These are phyloP conservation scores for Cichorium intybus DNA, from an alignment of 140 eudicot species.

Conservation along the genomic window DNA sequence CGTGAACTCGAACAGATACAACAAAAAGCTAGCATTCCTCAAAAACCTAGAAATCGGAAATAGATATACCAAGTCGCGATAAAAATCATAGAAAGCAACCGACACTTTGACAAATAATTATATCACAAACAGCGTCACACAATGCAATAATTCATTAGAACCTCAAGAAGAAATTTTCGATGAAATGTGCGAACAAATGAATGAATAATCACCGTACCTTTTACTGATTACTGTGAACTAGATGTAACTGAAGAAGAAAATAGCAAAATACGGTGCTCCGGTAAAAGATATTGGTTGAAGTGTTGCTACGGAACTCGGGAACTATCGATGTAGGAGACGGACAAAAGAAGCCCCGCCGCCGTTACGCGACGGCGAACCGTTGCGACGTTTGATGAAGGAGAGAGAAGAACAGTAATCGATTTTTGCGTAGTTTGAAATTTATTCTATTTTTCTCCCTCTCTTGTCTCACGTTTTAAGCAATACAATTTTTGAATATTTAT, in stretches of 20 bases:
- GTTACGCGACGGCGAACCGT: constrained; percentile 68
- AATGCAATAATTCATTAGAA: background rate
- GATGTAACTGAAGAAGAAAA: constrained; percentile 9
- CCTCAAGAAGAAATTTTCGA: background rate
- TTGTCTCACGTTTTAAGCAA: constrained; percentile 1
- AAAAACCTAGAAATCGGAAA: constrained; percentile 15
- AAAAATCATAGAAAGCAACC: background rate
- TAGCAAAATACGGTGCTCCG: background rate
- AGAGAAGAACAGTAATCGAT: constrained; percentile 18
- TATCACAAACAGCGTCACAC: background rate
- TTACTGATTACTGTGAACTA: constrained; percentile 6
- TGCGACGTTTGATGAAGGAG: constrained; percentile 41
- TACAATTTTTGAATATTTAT: background rate
- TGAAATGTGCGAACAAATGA: background rate
- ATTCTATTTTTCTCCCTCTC: constrained; percentile 24
- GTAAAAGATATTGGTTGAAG: background rate
- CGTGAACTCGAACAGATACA: background rate
- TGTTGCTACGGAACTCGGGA: constrained; percentile 5
- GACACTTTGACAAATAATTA: background rate
- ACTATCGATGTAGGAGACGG: background rate
- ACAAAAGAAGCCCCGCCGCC: constrained; percentile 38
- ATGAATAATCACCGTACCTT: constrained; percentile 16
- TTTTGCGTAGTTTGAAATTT: constrained; percentile 37
- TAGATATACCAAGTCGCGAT: constrained; percentile 1
- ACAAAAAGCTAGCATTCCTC: constrained; percentile 2